These are phyloP conservation scores for Fusarium secorum DNA, from an alignment of 2,329 filamentous ascomycete species.

Conservation along the genomic window DNA sequence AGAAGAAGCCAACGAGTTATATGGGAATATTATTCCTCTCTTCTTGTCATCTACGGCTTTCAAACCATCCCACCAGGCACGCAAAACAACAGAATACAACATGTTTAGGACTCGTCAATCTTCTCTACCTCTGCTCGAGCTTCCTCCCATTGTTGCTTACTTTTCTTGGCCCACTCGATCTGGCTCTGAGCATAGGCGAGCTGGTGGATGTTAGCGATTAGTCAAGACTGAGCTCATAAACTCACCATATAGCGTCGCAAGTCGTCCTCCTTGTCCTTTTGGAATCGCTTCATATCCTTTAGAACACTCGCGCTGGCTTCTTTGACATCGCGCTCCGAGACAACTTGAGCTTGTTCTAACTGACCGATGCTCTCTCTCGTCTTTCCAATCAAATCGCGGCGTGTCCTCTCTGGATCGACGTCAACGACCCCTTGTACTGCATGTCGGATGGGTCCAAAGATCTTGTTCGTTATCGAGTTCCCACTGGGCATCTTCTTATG, in stretches of 20 bases:
- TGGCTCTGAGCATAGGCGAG: constrained; percentile 92
- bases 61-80: constrained; percentile 1
- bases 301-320: constrained; percentile 90
- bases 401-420: constrained; percentile 90
- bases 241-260: constrained; percentile 94
- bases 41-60: constrained; percentile 12
- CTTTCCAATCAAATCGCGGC: constrained; percentile 93
- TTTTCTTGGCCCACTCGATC: constrained; percentile 91
- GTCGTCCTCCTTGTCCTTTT: constrained; percentile 94
- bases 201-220: constrained; percentile 55
- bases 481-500: constrained; percentile 86
- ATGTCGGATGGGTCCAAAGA: constrained; percentile 94
- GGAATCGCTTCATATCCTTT: constrained; percentile 90
- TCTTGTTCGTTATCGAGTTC: constrained; percentile 91
- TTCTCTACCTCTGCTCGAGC: constrained; percentile 87
- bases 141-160: constrained; percentile 91
- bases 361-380: constrained; percentile 86
- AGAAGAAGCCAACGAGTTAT: constrained; percentile 27
- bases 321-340: constrained; percentile 89
- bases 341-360: constrained; percentile 89
- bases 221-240: constrained; percentile 12
- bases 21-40: constrained; percentile 15
- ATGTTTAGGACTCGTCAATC: constrained; percentile 70
- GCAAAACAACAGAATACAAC: neutral
- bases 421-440: constrained; percentile 96